phyloP scores from a whole-genome alignment of 805 yeast species.

The Nakazawaea molendinolei region DNA sequence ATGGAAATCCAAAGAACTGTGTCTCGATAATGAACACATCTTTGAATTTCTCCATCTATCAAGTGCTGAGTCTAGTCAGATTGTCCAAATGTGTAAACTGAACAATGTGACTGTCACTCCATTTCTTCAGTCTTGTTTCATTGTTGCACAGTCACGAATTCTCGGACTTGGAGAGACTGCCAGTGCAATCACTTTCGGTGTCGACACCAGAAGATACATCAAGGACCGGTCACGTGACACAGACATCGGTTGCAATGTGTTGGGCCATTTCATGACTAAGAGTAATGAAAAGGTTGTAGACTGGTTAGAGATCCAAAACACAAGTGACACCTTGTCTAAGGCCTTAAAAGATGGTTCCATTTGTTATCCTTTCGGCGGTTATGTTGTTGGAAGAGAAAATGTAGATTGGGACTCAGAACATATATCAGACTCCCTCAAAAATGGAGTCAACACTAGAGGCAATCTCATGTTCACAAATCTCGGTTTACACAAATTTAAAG shows the following conservation, averaged over 20 bases:
- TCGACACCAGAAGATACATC: slow-evolving; percentile 8
- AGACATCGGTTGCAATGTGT: slow-evolving; percentile 3
- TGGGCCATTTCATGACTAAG: neutral
- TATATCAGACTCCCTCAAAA: neutral
- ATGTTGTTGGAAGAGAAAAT: neutral
- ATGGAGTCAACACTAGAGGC: slow-evolving; percentile 2
- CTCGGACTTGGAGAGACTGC: neutral
- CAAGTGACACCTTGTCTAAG: neutral
- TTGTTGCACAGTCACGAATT: slow-evolving; percentile 5
- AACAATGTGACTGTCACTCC: slow-evolving; percentile 5
- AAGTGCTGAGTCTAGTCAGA: neutral
- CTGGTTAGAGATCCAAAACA: neutral
- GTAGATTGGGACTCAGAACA: slow-evolving; percentile 1
- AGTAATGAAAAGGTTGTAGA: neutral
- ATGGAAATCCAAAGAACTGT: slow-evolving; percentile 3
- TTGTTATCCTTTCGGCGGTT: neutral
- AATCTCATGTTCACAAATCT: slow-evolving; percentile 7
- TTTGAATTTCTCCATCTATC: slow-evolving; percentile 1
- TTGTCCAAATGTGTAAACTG: neutral
- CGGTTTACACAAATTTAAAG: neutral
- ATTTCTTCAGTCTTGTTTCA: slow-evolving; percentile 4
- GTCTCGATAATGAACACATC: neutral
- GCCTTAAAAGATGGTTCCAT: neutral
- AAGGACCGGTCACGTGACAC: neutral
- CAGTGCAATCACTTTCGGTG: slow-evolving; percentile 4